A percentile compares a stretch with the other conserved stretches of the same genome.
These are phyloP conservation scores for Alternaria metachromatica DNA, from an alignment of 2,329 filamentous ascomycete genomes.

Conservation along the genomic window DNA sequence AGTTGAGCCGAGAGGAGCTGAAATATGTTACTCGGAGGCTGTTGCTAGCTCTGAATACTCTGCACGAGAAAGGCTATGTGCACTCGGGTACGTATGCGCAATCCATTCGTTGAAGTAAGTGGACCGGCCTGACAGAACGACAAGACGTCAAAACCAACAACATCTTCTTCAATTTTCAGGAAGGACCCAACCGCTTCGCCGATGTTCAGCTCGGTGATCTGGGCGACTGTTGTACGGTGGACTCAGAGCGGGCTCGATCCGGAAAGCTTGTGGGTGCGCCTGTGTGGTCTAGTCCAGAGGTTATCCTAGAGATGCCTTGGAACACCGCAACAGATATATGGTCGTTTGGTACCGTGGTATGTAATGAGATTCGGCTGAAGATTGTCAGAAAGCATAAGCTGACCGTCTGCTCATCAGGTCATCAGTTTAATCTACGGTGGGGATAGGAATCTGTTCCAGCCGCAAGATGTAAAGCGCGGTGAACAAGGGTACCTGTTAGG, in stretches of 20 bases:
- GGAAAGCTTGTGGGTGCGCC: slow-evolving; percentile 43
- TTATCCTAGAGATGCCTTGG: slow-evolving; percentile 37
- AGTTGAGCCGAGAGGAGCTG: background rate
- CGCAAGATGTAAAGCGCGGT: slow-evolving; percentile 26
- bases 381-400: background rate
- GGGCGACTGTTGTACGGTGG: slow-evolving; percentile 34
- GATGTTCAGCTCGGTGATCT: slow-evolving; percentile 47
- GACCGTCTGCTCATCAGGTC: slow-evolving; percentile 19
- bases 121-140: background rate
- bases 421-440: slow-evolving; percentile 38
- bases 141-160: slow-evolving; percentile 49
- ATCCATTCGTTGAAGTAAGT: background rate
- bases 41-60: background rate
- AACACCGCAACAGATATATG: slow-evolving; percentile 51
- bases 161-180: slow-evolving; percentile 45
- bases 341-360: slow-evolving; percentile 49
- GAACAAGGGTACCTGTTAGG: slow-evolving; percentile 30
- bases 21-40: background rate
- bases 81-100: background rate
- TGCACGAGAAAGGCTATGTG: background rate
- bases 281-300: slow-evolving; percentile 50
- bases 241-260: slow-evolving; percentile 29
- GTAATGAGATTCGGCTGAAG: slow-evolving; percentile 17
- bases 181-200: slow-evolving; percentile 38
- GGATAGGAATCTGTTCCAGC: slow-evolving; percentile 34